Conservation (phyloP, 1,139 yeast genomes). For the Zygoascus hellenicus region DNA sequence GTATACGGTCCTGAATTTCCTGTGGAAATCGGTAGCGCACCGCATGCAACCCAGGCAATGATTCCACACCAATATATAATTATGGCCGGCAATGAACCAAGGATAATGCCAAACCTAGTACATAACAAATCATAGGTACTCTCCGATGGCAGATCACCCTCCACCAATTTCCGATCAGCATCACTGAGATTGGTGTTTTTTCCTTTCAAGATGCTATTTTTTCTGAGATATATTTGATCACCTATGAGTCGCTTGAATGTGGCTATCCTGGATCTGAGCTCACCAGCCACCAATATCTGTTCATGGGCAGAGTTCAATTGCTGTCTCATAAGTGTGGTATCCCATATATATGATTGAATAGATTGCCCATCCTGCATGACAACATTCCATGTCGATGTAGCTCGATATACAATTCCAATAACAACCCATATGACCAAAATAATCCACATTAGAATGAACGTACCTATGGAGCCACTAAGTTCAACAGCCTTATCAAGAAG, state of each 20-base stretch:
- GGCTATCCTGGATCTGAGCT: constrained; percentile 31
- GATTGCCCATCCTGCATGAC: constrained; percentile 41
- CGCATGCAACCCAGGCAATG: constrained; percentile 36
- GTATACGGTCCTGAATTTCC: background rate
- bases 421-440: constrained; percentile 33
- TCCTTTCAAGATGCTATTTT: constrained; percentile 1
- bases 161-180: constrained; percentile 4
- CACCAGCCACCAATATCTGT: constrained; percentile 24
- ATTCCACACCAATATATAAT: constrained; percentile 37
- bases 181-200: background rate
- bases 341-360: constrained; percentile 38
- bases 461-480: constrained; percentile 30
- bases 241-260: constrained; percentile 26
- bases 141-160: constrained; percentile 18
- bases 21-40: constrained; percentile 15
- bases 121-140: constrained; percentile 33
- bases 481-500: constrained; percentile 22
- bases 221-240: background rate
- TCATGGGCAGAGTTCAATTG: constrained; percentile 30
- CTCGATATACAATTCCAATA: constrained; percentile 31
- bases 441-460: constrained; percentile 23
- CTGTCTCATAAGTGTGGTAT: constrained; percentile 39
- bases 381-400: constrained; percentile 37
- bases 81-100: constrained; percentile 33
- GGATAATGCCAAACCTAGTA: constrained; percentile 20